Evolutionary conservation across 495 filamentous ascomycete species (phyloP).

Genomic region (Pseudevernia furfuracea): DNA sequence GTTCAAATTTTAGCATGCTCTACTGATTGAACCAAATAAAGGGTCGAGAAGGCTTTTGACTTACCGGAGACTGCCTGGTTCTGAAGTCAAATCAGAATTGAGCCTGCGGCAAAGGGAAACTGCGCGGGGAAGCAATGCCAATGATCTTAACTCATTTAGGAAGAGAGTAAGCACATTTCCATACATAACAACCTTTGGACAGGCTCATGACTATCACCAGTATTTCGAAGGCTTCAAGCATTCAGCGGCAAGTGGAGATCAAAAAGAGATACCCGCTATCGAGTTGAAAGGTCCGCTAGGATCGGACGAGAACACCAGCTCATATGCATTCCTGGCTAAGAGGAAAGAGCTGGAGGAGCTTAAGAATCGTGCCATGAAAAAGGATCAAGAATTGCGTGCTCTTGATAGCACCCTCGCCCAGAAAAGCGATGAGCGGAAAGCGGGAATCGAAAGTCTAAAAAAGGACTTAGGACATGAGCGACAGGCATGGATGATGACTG

Average conservation of each 20-base stretch:
- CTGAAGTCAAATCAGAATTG: conserved; percentile 40
- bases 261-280: background rate
- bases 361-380: background rate
- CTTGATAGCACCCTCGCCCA: background rate
- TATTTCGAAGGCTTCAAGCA: conserved; percentile 46
- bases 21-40: conserved; percentile 28
- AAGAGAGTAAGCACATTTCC: conserved; percentile 35
- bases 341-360: background rate
- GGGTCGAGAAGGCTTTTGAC: conserved; percentile 84
- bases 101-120: conserved; percentile 36
- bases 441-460: background rate
- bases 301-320: background rate
- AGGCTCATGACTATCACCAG: conserved; percentile 18
- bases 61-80: conserved; percentile 64
- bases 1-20: background rate
- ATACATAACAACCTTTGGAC: background rate
- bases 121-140: conserved; percentile 39
- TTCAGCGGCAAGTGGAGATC: background rate
- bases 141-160: conserved; percentile 77
- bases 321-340: background rate
- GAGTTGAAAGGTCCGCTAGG: background rate
- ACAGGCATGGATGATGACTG: background rate
- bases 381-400: conserved; percentile 3
- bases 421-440: background rate
- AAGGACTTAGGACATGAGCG: background rate